Evolutionary conservation across 2,329 filamentous ascomycete genomes (phyloP), one percentile per base, ranked within the genome.

Genomic region (Fusarium camptoceras): DNA sequence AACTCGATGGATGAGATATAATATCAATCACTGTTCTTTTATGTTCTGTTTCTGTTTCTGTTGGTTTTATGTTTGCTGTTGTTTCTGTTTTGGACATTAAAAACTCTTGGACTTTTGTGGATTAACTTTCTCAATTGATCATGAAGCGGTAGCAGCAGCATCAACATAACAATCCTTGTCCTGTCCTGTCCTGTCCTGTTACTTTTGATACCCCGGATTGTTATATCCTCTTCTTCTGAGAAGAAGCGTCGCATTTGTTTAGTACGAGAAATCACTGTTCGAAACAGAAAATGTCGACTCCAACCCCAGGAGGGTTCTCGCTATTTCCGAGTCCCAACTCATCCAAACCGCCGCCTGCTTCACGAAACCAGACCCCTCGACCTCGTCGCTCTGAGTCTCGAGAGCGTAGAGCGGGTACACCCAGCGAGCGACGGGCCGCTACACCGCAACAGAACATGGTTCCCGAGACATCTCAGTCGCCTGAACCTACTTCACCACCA

Each of bases 301-400:
- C 77, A 58, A 80, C 79, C 59, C 76, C 81, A 24, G 84, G 83
- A 76, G 83, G 84, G 63, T 87, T 88, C 77, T 88, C 87, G 64
- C 83, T 89, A 64, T 88, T 89, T 73, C 86, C 87, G 28, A 88
- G 81, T 69, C 82, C 85, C 24, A 84, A 77, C 70, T 58, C 75
- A 30, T 78, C 79, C n/a, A 78, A 73, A 30, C 74, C 77, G 9
- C 76, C 71, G 48, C 72, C 74, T 22, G 59, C 68, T 4, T 68
- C 70, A 20, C 73, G 84, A 67, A 84, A 80, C 64, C 82, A 83
- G 50, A 79, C 79, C 3, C 78, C 82, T n/a, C 78, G 78, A 55
- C 72, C 77, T 51, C 78, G 80, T 37, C 79, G 79, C 20, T 81
- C 80, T 18, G 78, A 77, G 57, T 81, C 80, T 14, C 75, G 74